These are phyloP conservation scores for Eucalyptus melliodora DNA, from an alignment of 345 rosid genomes.

Conservation along the genomic window DNA sequence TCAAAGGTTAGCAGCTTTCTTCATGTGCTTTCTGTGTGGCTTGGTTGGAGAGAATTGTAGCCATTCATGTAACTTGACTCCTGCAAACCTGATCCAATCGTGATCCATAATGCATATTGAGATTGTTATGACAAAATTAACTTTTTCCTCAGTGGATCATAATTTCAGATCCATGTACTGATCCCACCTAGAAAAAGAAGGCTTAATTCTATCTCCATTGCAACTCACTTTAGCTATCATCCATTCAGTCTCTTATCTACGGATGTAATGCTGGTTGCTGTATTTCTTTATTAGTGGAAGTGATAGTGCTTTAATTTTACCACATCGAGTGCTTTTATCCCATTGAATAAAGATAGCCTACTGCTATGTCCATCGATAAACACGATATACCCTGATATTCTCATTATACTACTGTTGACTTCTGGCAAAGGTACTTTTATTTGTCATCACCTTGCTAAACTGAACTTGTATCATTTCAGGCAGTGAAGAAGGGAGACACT, in stretches of 20 bases:
- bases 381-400: background rate
- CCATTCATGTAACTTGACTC: background rate
- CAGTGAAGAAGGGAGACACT: slow-evolving; percentile 58
- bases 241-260: background rate
- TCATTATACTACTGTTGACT: background rate
- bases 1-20: slow-evolving; percentile 19
- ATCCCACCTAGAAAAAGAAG: background rate
- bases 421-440: background rate
- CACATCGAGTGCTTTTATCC: background rate
- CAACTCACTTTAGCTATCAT: background rate
- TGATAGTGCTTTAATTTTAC: background rate
- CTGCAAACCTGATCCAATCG: background rate
- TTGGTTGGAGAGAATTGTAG: background rate
- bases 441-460: background rate
- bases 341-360: background rate
- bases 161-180: background rate
- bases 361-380: background rate
- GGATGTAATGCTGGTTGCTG: background rate
- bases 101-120: background rate
- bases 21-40: background rate
- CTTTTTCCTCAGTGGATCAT: background rate
- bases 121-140: background rate
- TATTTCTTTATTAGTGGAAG: background rate
- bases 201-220: background rate
- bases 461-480: slow-evolving; percentile 20